Percentiles rank a stretch among this genome's conserved stretches.
These are phyloP conservation scores for Diaporthe ampelina DNA, from an alignment of 2,329 filamentous ascomycete genomes.

Conservation along the genomic window DNA sequence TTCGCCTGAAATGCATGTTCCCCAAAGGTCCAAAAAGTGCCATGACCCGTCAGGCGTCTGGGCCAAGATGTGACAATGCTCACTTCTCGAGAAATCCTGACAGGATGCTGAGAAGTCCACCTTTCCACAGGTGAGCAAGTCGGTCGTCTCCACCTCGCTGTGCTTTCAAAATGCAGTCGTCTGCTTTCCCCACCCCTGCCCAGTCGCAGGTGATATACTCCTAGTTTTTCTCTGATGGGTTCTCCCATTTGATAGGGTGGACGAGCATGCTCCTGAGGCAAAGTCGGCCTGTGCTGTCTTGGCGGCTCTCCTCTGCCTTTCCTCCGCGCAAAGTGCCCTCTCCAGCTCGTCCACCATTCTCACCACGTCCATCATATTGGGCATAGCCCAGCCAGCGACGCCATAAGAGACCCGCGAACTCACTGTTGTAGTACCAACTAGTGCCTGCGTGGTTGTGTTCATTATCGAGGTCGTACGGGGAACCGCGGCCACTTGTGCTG, in stretches of 20 bases:
- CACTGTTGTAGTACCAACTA: conserved; percentile 87
- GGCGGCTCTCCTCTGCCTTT: conserved; percentile 62
- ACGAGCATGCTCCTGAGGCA: conserved; percentile 85
- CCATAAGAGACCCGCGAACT: conserved; percentile 84
- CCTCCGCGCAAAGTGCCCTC: conserved; percentile 65
- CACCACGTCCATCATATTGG: conserved; percentile 64
- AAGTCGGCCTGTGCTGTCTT: conserved; percentile 72
- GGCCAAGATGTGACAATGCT: conserved; percentile 7
- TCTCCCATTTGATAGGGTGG: conserved; percentile 83
- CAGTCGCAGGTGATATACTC: background rate
- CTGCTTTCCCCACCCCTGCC: background rate
- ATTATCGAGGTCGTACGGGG: conserved; percentile 76
- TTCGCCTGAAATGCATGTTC: conserved; percentile 37
- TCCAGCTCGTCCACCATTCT: conserved; percentile 63
- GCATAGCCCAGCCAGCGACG: conserved; percentile 79
- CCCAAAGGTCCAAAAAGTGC: conserved; percentile 6
- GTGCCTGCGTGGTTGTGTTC: conserved; percentile 88
- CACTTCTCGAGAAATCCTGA: background rate
- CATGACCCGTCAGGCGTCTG: background rate
- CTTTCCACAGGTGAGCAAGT: background rate
- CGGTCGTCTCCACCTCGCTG: background rate
- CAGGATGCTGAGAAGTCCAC: background rate
- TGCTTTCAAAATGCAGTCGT: conserved; percentile 23
- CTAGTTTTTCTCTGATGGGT: conserved; percentile 57
- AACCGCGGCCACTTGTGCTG: conserved; percentile 74